Evolutionary conservation across 768 basidiomycete species (phyloP).

Genomic region (Agaricus blazei): DNA sequence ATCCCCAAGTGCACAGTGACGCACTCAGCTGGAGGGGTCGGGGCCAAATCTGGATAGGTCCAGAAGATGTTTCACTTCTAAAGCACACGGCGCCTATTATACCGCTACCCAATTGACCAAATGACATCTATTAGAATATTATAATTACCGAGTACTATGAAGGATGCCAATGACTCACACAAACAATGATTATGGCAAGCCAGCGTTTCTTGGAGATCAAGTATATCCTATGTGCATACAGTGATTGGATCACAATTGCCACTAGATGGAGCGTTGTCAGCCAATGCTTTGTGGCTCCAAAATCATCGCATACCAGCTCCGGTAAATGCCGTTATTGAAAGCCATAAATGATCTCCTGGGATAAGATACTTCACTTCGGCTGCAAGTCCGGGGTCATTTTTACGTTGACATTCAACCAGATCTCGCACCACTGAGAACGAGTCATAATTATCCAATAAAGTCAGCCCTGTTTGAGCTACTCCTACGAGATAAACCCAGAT

Average conservation of each 20-base stretch:
- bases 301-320: not conserved
- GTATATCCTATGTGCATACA: not conserved
- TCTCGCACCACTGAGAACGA: not conserved
- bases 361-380: not conserved
- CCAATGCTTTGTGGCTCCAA: not conserved
- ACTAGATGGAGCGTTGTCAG: not conserved
- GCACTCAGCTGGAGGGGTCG: too few relatives aligned
- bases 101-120: not conserved
- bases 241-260: not conserved
- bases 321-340: not conserved
- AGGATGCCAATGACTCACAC: not conserved
- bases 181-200: not conserved
- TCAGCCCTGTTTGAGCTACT: too few relatives aligned
- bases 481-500: too few relatives aligned
- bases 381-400: too few relatives aligned
- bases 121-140: not conserved
- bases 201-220: not conserved
- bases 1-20: not conserved
- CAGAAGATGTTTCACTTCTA: not conserved
- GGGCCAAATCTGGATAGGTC: too few relatives aligned
- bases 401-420: too few relatives aligned
- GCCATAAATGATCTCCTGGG: not conserved
- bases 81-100: not conserved
- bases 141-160: not conserved
- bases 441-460: not conserved